These are phyloP conservation scores for Kandelia obovata DNA, from an alignment of 345 rosid species.

Conservation along the genomic window DNA sequence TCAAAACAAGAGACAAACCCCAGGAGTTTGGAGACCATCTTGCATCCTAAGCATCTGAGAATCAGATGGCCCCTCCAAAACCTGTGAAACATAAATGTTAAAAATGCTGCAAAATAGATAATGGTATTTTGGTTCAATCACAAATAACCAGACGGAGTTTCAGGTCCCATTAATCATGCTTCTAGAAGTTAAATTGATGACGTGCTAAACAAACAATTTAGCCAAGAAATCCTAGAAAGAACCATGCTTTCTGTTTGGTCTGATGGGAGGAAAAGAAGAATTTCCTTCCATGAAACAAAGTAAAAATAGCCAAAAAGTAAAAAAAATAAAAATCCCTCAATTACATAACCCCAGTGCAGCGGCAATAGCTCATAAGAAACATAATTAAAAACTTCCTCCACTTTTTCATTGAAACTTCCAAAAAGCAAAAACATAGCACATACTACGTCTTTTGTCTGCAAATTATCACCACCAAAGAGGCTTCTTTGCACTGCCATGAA, in stretches of 20 bases:
- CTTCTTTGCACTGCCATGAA: constrained; percentile 48
- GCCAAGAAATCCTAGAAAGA: neutral
- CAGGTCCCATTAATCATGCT: constrained; percentile 1
- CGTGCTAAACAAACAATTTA: neutral
- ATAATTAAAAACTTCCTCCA: too few species aligned
- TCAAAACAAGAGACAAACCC: constrained; percentile 40
- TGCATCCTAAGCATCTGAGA: constrained; percentile 40
- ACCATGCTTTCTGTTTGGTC: neutral
- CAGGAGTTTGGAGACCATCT: constrained; percentile 70
- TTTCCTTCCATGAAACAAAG: neutral
- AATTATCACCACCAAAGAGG: constrained; percentile 40
- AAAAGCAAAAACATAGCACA: constrained; percentile 23
- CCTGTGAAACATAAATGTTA: constrained; percentile 32
- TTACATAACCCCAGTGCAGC: neutral
- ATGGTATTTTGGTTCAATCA: neutral
- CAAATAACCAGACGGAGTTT: constrained; percentile 2
- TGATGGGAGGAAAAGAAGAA: neutral
- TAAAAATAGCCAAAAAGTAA: neutral
- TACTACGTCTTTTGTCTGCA: constrained; percentile 53
- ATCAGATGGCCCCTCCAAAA: constrained; percentile 53
- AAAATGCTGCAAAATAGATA: neutral
- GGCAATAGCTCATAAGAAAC: neutral
- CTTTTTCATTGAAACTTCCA: constrained; percentile 5
- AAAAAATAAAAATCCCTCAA: neutral
- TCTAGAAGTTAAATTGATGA: neutral